Evolutionary conservation across 2,329 filamentous ascomycete genomes (phyloP).

Genomic region (Dactylellina sp.): DNA sequence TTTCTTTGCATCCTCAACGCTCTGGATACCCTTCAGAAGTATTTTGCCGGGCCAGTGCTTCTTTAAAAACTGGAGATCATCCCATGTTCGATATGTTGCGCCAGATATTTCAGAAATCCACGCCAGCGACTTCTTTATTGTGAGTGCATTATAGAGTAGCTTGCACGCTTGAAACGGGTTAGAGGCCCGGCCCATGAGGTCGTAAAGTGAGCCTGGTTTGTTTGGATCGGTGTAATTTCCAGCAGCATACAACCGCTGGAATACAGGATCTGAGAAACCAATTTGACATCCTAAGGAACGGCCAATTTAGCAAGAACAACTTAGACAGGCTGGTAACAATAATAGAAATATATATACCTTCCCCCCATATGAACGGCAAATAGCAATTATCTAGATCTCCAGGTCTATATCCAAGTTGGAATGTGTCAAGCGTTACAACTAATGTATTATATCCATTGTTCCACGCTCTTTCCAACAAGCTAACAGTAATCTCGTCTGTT

Average conservation of each 20-base stretch:
- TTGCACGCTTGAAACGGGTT: conserved; percentile 52
- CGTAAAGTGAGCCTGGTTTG: conserved; percentile 65
- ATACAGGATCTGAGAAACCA: conserved; percentile 76
- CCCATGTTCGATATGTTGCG: conserved; percentile 71
- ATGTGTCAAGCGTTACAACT: conserved; percentile 80
- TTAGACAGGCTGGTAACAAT: conserved; percentile 68
- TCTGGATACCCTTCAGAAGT: conserved; percentile 62
- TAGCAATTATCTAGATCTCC: conserved; percentile 72
- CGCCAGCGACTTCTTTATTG: conserved; percentile 67
- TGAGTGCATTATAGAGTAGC: conserved; percentile 56
- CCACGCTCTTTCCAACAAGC: conserved; percentile 73
- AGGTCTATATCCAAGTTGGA: conserved; percentile 76
- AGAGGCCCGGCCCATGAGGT: conserved; percentile 34
- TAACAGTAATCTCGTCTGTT: conserved; percentile 74
- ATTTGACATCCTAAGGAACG: conserved; percentile 70
- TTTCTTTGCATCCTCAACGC: conserved; percentile 63
- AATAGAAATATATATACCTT: conserved; percentile 21
- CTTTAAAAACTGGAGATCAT: conserved; percentile 64
- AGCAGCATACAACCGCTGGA: conserved; percentile 69
- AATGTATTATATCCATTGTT: conserved; percentile 73
- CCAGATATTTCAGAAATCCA: conserved; percentile 70
- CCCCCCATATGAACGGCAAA: conserved; percentile 51
- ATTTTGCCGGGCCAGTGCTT: conserved; percentile 52
- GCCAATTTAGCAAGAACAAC: background rate
- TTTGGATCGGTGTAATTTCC: conserved; percentile 64